Conservation (phyloP, 768 basidiomycete species). For the Lentinula guzmanii region DNA sequence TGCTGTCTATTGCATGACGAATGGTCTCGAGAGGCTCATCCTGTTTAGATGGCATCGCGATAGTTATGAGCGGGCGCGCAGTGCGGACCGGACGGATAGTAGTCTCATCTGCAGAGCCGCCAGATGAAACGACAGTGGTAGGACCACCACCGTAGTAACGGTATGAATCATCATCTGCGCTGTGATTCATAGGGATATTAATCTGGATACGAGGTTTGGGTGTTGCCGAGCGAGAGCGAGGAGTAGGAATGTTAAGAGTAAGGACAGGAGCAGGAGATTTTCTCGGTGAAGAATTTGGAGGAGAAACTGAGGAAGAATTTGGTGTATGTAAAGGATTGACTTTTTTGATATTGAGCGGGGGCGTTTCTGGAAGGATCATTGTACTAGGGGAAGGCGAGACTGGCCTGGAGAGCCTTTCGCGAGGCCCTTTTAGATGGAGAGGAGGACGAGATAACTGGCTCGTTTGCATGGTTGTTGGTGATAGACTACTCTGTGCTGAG, state of each 20-base stretch:
- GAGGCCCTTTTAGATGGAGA: slow-evolving; percentile 39
- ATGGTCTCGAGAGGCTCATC: slow-evolving; percentile 22
- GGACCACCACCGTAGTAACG: slow-evolving; percentile 39
- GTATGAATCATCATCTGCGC: slow-evolving; percentile 14
- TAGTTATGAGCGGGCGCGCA: slow-evolving; percentile 12
- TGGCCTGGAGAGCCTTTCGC: background rate
- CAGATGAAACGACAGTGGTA: slow-evolving; percentile 16
- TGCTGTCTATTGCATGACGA: slow-evolving; percentile 15
- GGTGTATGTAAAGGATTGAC: slow-evolving; percentile 16
- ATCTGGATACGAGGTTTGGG: slow-evolving; percentile 26
- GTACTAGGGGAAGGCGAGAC: slow-evolving; percentile 15
- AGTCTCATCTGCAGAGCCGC: slow-evolving; percentile 27
- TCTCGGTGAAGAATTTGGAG: slow-evolving; percentile 12
- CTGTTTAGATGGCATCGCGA: slow-evolving; percentile 23
- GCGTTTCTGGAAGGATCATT: slow-evolving; percentile 17
- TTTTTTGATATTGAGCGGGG: slow-evolving; percentile 24
- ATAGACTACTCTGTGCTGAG: background rate
- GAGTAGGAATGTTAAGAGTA: slow-evolving; percentile 21
- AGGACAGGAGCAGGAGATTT: slow-evolving; percentile 23
- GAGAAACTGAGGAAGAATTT: background rate
- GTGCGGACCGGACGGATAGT: slow-evolving; percentile 35
- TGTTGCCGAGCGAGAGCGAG: slow-evolving; percentile 18
- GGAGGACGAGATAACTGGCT: slow-evolving; percentile 14
- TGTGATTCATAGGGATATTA: slow-evolving; percentile 20
- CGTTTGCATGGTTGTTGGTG: slow-evolving; percentile 10